Percentiles rank a stretch among this genome's conserved stretches.
Conservation (phyloP, 208 protist genomes). For the Trypanosoma rangeli region DNA sequence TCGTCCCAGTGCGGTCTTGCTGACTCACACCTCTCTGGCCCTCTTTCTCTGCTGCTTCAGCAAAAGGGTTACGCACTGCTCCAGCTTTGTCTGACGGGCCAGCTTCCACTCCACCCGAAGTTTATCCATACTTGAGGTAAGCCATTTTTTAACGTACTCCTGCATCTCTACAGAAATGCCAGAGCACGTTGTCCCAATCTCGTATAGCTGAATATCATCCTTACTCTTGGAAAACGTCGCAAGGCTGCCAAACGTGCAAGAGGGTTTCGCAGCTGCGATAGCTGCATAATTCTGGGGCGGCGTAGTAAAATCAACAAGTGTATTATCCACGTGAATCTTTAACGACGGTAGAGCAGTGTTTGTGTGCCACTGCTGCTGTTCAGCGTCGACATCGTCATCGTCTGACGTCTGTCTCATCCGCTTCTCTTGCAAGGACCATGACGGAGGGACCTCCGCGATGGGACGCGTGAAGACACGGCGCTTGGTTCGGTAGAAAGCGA, state of each 20-base stretch:
- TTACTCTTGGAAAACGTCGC: constrained; percentile 4
- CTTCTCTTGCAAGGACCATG: background rate
- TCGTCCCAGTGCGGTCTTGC: background rate
- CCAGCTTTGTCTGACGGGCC: constrained; percentile 56
- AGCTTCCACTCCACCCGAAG: constrained; percentile 59
- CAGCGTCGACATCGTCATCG: constrained; percentile 18
- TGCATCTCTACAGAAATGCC: constrained; percentile 32
- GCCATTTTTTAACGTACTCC: constrained; percentile 42
- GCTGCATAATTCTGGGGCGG: background rate
- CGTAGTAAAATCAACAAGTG: constrained; percentile 37
- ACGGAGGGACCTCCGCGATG: background rate
- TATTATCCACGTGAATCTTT: constrained; percentile 58
- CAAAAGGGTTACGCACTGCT: constrained; percentile 47
- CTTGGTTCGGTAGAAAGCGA: constrained; percentile 55
- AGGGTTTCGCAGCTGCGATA: constrained; percentile 5
- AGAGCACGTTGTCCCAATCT: constrained; percentile 67
- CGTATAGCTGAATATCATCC: constrained; percentile 44
- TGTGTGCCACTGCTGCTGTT: constrained; percentile 16
- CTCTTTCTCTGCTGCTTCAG: background rate
- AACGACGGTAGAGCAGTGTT: constrained; percentile 9
- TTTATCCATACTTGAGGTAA: constrained; percentile 37
- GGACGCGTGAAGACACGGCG: constrained; percentile 22
- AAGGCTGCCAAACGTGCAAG: background rate
- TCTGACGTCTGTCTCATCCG: constrained; percentile 6
- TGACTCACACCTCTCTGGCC: background rate